Evolutionary conservation across 768 basidiomycete genomes (phyloP).

Genomic region (Gymnopilus junonius): DNA sequence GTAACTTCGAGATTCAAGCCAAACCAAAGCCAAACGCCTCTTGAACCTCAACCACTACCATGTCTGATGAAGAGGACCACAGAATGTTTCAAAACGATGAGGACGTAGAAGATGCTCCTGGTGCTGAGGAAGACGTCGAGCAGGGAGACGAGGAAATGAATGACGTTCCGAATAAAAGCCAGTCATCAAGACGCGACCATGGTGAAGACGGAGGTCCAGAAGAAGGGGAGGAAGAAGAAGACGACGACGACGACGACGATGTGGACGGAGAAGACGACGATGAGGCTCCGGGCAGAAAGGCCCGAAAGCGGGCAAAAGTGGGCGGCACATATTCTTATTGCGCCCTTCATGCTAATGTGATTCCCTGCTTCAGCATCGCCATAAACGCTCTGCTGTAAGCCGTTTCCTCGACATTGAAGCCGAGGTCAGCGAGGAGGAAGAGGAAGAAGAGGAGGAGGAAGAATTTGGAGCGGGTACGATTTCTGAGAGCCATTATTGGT

Average conservation of each 20-base stretch:
- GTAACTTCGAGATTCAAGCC: neutral
- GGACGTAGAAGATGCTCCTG: conserved; percentile 35
- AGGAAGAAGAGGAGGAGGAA: conserved; percentile 86
- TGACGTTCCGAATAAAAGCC: conserved; percentile 35
- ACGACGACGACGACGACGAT: conserved; percentile 45
- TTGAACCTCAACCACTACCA: conserved; percentile 30
- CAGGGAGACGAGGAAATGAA: conserved; percentile 47
- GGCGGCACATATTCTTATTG: conserved; percentile 14
- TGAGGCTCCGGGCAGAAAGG: conserved; percentile 49
- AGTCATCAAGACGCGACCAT: conserved; percentile 23
- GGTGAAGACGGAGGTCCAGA: conserved; percentile 18
- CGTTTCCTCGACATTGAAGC: conserved; percentile 96
- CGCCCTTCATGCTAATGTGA: neutral
- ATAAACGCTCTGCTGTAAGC: conserved; percentile 66
- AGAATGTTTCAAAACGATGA: conserved; percentile 46
- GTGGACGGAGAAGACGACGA: conserved; percentile 58
- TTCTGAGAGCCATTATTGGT: neutral
- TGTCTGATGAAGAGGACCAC: conserved; percentile 51
- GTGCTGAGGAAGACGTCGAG: conserved; percentile 46
- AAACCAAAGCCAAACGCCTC: no score
- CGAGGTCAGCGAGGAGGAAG: conserved; percentile 96
- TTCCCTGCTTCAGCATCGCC: conserved; percentile 52
- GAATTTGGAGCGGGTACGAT: conserved; percentile 62
- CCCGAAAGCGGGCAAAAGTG: conserved; percentile 68
- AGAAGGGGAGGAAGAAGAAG: conserved; percentile 34